Conservation (phyloP, 768 basidiomycete species). For the Mrakia blollopis region DNA sequence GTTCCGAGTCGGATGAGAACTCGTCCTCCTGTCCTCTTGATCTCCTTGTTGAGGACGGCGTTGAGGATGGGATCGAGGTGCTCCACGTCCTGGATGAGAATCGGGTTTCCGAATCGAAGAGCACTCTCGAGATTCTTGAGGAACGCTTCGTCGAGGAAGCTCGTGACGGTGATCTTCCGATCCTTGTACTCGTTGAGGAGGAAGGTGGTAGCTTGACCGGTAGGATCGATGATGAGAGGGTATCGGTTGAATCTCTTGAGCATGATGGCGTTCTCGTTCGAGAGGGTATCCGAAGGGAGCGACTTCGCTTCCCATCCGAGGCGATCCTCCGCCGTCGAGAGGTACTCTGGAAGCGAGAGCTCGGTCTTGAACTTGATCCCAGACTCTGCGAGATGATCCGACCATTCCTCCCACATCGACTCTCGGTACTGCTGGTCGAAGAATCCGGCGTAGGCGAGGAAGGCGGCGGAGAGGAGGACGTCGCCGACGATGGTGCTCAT, state of each 20-base stretch:
- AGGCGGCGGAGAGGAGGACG: slow-evolving; percentile 88
- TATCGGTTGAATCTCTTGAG: slow-evolving; percentile 96
- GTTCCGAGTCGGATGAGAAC: slow-evolving; percentile 92
- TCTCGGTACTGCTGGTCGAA: slow-evolving; percentile 98
- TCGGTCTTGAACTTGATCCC: slow-evolving; percentile 87
- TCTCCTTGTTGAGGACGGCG: slow-evolving; percentile 93
- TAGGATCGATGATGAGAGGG: slow-evolving; percentile 95
- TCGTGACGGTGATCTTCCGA: slow-evolving; percentile 94
- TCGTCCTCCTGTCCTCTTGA: slow-evolving; percentile 90
- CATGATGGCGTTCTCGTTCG: slow-evolving; percentile 99
- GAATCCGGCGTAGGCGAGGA: slow-evolving; percentile 95
- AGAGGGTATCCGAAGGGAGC: slow-evolving; percentile 90
- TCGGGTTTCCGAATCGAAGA: slow-evolving; percentile 95
- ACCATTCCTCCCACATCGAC: slow-evolving; percentile 95
- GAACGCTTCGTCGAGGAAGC: slow-evolving; percentile 98
- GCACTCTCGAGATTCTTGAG: slow-evolving; percentile 96
- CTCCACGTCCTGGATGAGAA: slow-evolving; percentile 96
- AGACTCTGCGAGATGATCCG: slow-evolving; percentile 77
- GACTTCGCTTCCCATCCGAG: slow-evolving; percentile 93
- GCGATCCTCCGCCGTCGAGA: slow-evolving; percentile 94
- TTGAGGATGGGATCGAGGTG: slow-evolving; percentile 96
- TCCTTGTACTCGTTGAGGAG: slow-evolving; percentile 90
- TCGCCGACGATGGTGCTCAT: slow-evolving; percentile 99
- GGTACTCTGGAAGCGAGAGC: slow-evolving; percentile 86
- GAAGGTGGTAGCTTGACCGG: slow-evolving; percentile 93